Percentiles rank a stretch among this genome's conserved stretches.
Evolutionary conservation across 2,329 filamentous ascomycete genomes (phyloP).

Genomic region (Rhinocladiella mackenziei): DNA sequence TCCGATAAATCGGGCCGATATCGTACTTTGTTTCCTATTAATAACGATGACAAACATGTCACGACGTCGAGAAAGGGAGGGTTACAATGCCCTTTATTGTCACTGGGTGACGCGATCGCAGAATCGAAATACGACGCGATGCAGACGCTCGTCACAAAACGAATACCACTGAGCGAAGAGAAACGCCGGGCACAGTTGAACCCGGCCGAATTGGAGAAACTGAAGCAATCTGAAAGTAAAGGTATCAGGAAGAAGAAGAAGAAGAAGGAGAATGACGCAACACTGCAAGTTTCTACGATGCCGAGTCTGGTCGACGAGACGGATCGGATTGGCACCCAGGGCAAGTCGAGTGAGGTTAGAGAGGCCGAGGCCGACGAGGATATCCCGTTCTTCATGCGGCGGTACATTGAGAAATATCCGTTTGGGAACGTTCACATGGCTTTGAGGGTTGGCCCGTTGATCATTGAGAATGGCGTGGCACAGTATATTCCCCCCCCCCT

Average conservation of each 20-base stretch:
- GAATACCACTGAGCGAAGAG: background rate
- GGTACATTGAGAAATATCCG: conserved; percentile 35
- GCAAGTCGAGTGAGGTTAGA: conserved; percentile 1
- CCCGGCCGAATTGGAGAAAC: conserved; percentile 4
- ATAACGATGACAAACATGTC: conserved; percentile 4
- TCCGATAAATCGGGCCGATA: conserved; percentile 24
- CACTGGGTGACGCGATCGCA: conserved; percentile 20
- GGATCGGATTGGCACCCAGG: background rate
- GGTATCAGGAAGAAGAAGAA: background rate
- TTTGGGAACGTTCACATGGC: conserved; percentile 43
- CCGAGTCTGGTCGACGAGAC: conserved; percentile 2
- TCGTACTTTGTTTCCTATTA: conserved; percentile 10
- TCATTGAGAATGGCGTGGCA: conserved; percentile 41
- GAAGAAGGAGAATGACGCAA: background rate
- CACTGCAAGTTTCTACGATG: background rate
- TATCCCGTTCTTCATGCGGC: conserved; percentile 35
- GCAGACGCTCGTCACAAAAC: background rate
- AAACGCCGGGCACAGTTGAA: background rate
- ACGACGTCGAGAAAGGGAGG: conserved; percentile 1
- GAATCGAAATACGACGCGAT: conserved; percentile 20
- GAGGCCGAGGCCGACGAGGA: conserved; percentile 24
- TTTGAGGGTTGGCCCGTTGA: conserved; percentile 39
- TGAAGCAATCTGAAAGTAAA: conserved; percentile 1
- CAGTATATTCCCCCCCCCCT: conserved; percentile 33
- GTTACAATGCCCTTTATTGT: conserved; percentile 16